Percentiles rank a stretch among this genome's conserved stretches.
phyloP scores from a whole-genome alignment of 2,329 filamentous ascomycete species.

The Blastomyces gilchristii region DNA sequence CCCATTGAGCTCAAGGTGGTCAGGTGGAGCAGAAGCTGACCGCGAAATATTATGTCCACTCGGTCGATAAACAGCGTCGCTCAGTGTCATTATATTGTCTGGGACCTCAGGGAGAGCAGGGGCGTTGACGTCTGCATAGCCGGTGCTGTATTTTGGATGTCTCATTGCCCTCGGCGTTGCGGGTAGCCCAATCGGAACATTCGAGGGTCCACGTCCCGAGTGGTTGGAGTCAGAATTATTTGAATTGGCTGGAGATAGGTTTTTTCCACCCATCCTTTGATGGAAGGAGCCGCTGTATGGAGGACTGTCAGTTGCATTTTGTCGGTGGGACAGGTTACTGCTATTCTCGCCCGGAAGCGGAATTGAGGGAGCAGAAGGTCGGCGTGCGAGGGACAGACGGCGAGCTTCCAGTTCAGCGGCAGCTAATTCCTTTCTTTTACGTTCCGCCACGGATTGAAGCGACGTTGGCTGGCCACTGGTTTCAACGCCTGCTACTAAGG shows the following conservation, averaged over 20 bases:
- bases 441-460: slow-evolving; percentile 44
- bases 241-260: slow-evolving; percentile 31
- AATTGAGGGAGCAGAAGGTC: slow-evolving; percentile 70
- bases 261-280: slow-evolving; percentile 26
- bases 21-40: slow-evolving; percentile 30
- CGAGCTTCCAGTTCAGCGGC: slow-evolving; percentile 83
- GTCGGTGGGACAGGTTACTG: slow-evolving; percentile 30
- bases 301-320: slow-evolving; percentile 37
- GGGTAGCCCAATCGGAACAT: slow-evolving; percentile 61
- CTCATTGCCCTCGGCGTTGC: slow-evolving; percentile 88
- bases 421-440: slow-evolving; percentile 61
- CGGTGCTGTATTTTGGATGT: slow-evolving; percentile 55
- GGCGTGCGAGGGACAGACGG: slow-evolving; percentile 68
- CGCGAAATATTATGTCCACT: slow-evolving; percentile 29
- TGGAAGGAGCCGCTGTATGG: slow-evolving; percentile 27
- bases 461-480: slow-evolving; percentile 17
- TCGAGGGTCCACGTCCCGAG: slow-evolving; percentile 39
- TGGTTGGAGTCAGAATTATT: slow-evolving; percentile 33
- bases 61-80: slow-evolving; percentile 30
- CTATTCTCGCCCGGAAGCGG: slow-evolving; percentile 55
- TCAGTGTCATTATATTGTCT: slow-evolving; percentile 30
- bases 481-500: slow-evolving; percentile 6
- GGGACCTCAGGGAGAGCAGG: slow-evolving; percentile 50
- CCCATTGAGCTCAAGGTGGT: slow-evolving; percentile 25
- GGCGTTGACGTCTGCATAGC: slow-evolving; percentile 36